A percentile compares a stretch with the other conserved stretches of the same genome.
Conservation (phyloP, 1,139 yeast genomes). For the Pichia sp. region DNA sequence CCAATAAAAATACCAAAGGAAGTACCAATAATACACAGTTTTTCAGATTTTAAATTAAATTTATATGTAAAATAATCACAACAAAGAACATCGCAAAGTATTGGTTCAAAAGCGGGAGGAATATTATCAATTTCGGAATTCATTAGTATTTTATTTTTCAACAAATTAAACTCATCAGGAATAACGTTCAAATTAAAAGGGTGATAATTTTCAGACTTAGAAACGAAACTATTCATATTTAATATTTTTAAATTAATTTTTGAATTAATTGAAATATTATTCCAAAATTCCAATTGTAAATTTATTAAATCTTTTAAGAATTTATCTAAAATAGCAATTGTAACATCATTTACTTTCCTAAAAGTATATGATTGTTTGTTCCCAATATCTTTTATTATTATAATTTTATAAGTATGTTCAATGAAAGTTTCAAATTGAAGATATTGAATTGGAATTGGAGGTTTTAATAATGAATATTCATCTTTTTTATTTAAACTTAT, state of each 20-base stretch:
- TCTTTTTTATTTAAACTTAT: conserved; percentile 14
- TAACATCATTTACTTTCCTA: conserved; percentile 19
- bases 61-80: conserved; percentile 38
- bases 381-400: conserved; percentile 22
- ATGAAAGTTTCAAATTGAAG: conserved; percentile 14
- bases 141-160: conserved; percentile 26
- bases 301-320: conserved; percentile 21
- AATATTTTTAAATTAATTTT: conserved; percentile 20
- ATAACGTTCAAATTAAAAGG: conserved; percentile 3
- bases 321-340: conserved; percentile 21
- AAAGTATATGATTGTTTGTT: conserved; percentile 16
- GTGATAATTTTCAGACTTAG: conserved; percentile 7
- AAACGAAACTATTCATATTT: conserved; percentile 21
- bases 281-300: conserved; percentile 20
- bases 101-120: conserved; percentile 5
- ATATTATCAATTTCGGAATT: background rate
- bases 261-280: conserved; percentile 10
- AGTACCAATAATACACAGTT: conserved; percentile 38
- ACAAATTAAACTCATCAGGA: conserved; percentile 26
- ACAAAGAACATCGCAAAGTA: conserved; percentile 37
- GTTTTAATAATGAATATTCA: conserved; percentile 17
- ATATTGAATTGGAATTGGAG: conserved; percentile 28
- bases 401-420: conserved; percentile 16
- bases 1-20: conserved; percentile 40
- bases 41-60: conserved; percentile 3